These are phyloP conservation scores for Mercurialis annua DNA, from an alignment of 345 rosid species.

Conservation along the genomic window DNA sequence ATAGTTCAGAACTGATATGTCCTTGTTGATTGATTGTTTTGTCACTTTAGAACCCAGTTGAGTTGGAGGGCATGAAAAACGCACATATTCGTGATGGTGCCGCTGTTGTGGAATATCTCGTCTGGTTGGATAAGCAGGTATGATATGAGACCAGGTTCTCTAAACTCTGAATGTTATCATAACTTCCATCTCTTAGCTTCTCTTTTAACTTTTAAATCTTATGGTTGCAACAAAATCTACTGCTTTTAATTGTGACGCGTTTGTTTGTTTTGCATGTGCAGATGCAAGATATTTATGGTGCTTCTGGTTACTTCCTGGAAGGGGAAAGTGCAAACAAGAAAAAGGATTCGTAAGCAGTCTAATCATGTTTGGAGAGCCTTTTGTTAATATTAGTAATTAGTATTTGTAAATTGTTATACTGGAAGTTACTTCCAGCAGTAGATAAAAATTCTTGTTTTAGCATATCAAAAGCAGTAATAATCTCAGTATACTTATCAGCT, in stretches of 20 bases:
- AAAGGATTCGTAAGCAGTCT: constrained; percentile 41
- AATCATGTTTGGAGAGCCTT: not conserved
- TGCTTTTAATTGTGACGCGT: constrained; percentile 13
- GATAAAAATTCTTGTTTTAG: not conserved
- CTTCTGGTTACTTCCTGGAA: constrained; percentile 83
- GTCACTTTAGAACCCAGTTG: constrained; percentile 66
- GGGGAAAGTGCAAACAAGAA: constrained; percentile 45
- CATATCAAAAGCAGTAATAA: not conserved
- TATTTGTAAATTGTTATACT: not conserved
- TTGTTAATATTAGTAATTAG: constrained; percentile 4
- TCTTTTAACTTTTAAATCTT: not conserved
- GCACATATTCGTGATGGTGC: constrained; percentile 98
- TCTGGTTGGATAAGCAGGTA: constrained; percentile 90
- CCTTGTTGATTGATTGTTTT: not conserved
- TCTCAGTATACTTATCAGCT: not conserved
- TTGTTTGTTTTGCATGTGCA: constrained; percentile 30
- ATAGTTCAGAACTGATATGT: not conserved
- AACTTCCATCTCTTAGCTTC: not conserved
- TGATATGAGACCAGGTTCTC: constrained; percentile 1
- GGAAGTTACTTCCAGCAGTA: not conserved
- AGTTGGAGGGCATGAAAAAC: constrained; percentile 78
- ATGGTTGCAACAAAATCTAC: not conserved
- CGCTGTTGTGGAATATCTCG: constrained; percentile 92
- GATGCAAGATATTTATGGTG: constrained; percentile 95
- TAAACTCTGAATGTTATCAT: constrained; percentile 1